Base-by-base conservation (phyloP, 768 basidiomycete genomes). In the Cyathus striatus region DNA sequence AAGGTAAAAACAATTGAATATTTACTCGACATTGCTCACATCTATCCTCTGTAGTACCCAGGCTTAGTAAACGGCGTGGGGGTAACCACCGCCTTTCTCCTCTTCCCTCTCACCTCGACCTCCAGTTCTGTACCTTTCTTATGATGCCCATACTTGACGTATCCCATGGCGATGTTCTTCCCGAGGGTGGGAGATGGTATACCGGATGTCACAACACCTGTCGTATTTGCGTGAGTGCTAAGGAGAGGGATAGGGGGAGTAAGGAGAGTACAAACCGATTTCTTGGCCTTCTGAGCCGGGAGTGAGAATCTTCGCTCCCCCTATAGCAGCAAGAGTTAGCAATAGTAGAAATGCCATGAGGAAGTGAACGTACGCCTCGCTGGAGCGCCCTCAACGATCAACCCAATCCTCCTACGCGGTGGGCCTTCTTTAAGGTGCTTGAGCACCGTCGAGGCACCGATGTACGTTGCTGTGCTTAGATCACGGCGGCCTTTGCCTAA, bases 131-230 rank as follows among this genome's bases (percentile, higher is more conserved):
- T 95, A 9, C 90, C 91, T 61, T 90, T 94, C 68, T 93, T 97
- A 67, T 95, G 90, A 64, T 73, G 81, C 0, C 91, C 92, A 17
- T 69, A 76, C 49, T 70, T 59, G 37, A 97, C 75, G 54, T 98
- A 98, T 1, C 83, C 95, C 95, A 98, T 98, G 1, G 94, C 91
- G 52, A 98, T 90, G 62, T 99, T 97, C 61, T 85, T 83, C 1
- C 79, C 80, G 3, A 92, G 69, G 1, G 90, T 86, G 0, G 94
- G 95, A 0, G 92, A 92, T 12, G 96, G 96, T 48, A 98, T 96
- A 36, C 95, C 96, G 1, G 93, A 97, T 0, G 94, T 99, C 36
- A 98, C 78, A 10, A 64, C 58, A 25, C 91, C 90, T 79, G 58
- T n/a, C n/a, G n/a, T n/a, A 37, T 37, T 20, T 10, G 3, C n/a